phyloP scores from a whole-genome alignment of 768 basidiomycete genomes.

The Lentinula boryana region DNA sequence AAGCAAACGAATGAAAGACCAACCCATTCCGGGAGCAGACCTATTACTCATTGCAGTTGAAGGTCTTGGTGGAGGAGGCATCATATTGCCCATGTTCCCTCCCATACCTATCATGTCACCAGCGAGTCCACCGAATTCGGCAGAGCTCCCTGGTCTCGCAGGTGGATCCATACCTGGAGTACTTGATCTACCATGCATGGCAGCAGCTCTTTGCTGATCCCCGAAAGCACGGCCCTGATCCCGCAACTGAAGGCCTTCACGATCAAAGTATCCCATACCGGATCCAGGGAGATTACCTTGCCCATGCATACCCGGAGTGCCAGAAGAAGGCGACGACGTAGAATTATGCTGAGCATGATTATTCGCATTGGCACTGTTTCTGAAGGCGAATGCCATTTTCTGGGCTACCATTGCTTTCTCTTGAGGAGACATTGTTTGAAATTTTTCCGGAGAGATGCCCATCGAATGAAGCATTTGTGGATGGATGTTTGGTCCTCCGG shows the following conservation, averaged over 20 bases:
- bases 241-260: not conserved
- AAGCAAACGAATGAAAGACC: not conserved
- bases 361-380: not conserved
- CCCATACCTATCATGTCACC: not conserved
- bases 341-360: not conserved
- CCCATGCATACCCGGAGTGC: not conserved
- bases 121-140: not conserved
- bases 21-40: not conserved
- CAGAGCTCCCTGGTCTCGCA: conserved; percentile 1
- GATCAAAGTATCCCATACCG: not conserved
- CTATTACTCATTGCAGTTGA: conserved; percentile 2
- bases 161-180: not conserved
- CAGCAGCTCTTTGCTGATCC: not conserved
- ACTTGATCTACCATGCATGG: not conserved
- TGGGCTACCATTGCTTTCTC: not conserved
- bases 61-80: conserved; percentile 6
- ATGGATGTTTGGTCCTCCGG: not conserved
- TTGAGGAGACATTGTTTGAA: not conserved
- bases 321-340: not conserved
- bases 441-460: not conserved
- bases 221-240: not conserved
- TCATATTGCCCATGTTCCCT: not conserved
- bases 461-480: not conserved
- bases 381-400: not conserved
- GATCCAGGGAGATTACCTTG: not conserved